Percentiles rank a stretch among this genome's conserved stretches.
These are phyloP conservation scores for Calophaca sinica DNA, from an alignment of 306 rosid species.

Conservation along the genomic window DNA sequence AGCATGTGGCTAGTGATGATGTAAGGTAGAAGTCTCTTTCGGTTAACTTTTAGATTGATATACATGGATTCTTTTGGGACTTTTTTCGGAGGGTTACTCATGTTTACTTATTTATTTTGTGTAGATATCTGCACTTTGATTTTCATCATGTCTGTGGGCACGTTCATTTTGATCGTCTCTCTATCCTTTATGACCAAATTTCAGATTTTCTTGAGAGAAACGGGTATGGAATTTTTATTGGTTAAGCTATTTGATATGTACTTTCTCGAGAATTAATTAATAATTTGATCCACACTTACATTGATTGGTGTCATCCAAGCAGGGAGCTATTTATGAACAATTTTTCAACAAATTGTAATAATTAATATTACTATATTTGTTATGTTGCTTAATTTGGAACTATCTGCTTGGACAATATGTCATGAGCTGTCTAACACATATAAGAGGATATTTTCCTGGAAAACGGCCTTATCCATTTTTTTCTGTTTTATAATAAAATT, in stretches of 20 bases:
- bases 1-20: conserved; percentile 72
- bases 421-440: not conserved
- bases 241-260: conserved; percentile 31
- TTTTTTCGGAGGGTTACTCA: conserved; percentile 29
- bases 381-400: conserved; percentile 37
- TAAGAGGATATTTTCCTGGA: conserved; percentile 18
- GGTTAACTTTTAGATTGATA: conserved; percentile 37
- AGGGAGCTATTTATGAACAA: conserved; percentile 26
- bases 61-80: conserved; percentile 4
- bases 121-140: conserved; percentile 95
- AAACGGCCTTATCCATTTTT: too few species aligned
- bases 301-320: conserved; percentile 39
- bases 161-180: conserved; percentile 92
- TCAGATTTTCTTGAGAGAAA: conserved; percentile 86
- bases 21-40: conserved; percentile 77
- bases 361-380: conserved; percentile 31
- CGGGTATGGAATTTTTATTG: conserved; percentile 66
- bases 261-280: conserved; percentile 36
- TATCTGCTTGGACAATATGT: conserved; percentile 17
- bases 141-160: conserved; percentile 96
- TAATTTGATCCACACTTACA: conserved; percentile 27
- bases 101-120: conserved; percentile 40
- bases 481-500: not conserved
- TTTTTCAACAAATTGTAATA: conserved; percentile 38
- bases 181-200: conserved; percentile 87